Evolutionary conservation across 2,329 filamentous ascomycete species (phyloP).

Genomic region (Epichloe bromicola): DNA sequence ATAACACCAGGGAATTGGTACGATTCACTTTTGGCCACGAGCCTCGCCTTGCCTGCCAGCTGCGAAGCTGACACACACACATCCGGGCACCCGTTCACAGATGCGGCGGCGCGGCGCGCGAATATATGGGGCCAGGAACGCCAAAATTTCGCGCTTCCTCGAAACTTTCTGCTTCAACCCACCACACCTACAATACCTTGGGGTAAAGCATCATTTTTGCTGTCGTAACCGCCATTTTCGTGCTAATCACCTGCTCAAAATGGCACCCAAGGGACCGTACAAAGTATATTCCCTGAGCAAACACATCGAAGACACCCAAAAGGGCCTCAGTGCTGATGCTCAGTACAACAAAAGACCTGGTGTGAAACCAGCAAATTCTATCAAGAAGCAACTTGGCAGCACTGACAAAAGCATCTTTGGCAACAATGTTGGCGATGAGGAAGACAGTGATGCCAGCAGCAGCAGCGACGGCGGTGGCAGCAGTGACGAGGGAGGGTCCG

Average conservation of each 20-base stretch:
- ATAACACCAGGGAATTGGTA: background rate
- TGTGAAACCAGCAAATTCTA: conserved; percentile 12
- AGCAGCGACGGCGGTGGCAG: conserved; percentile 23
- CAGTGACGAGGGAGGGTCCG: conserved; percentile 17
- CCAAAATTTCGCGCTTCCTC: conserved; percentile 8
- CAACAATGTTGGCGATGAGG: conserved; percentile 16
- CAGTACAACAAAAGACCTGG: conserved; percentile 19
- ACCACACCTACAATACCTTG: background rate
- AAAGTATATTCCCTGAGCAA: conserved; percentile 24
- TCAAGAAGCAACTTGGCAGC: conserved; percentile 18
- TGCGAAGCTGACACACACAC: too few relatives aligned
- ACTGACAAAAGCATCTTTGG: conserved; percentile 17
- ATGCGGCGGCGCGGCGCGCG: background rate
- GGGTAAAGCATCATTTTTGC: background rate
- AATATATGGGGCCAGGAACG: conserved; percentile 3
- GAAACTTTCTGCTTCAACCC: conserved; percentile 4
- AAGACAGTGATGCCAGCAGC: conserved; percentile 18
- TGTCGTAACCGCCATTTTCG: conserved; percentile 1
- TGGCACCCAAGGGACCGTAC: conserved; percentile 24
- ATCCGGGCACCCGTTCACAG: background rate
- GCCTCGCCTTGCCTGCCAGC: background rate
- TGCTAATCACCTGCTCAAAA: conserved; percentile 12
- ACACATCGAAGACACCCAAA: conserved; percentile 26
- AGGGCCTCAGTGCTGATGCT: conserved; percentile 19
- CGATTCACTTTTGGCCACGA: background rate